These are phyloP conservation scores for Centella asiatica DNA, from an alignment of 129 eudicot genomes.

Conservation along the genomic window DNA sequence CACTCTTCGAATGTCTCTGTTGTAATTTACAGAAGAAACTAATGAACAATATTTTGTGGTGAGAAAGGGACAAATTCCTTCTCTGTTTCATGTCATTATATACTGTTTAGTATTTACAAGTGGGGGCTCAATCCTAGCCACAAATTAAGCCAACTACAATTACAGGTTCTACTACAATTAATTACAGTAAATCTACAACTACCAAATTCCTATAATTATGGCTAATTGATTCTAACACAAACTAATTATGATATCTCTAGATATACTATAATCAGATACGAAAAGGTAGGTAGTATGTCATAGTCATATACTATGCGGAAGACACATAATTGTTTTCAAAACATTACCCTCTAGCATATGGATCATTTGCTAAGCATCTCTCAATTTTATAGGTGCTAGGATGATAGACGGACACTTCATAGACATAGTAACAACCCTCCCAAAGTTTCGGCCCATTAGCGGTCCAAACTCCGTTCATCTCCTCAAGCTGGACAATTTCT, in stretches of 20 bases:
- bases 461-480: constrained; percentile 79
- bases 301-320: constrained; percentile 6
- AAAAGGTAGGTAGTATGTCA: not conserved
- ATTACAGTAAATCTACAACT: no score
- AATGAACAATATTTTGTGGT: no score
- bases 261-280: not conserved
- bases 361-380: constrained; percentile 85
- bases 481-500: constrained; percentile 54
- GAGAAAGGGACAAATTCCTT: no score
- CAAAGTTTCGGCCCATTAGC: constrained; percentile 54
- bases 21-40: no score
- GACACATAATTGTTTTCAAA: not conserved
- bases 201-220: no score
- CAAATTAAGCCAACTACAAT: no score
- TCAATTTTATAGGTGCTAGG: constrained; percentile 70
- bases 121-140: no score
- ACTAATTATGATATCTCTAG: not conserved
- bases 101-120: no score
- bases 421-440: constrained; percentile 92
- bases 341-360: constrained; percentile 96
- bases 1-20: no score
- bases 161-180: no score
- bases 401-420: constrained; percentile 79
- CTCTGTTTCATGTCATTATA: no score
- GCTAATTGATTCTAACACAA: no score